Evolutionary conservation across 192 early-diverging fungal species (phyloP), one percentile per base, ranked within the genome.

Genomic region (Martensiomyces pterosporus): DNA sequence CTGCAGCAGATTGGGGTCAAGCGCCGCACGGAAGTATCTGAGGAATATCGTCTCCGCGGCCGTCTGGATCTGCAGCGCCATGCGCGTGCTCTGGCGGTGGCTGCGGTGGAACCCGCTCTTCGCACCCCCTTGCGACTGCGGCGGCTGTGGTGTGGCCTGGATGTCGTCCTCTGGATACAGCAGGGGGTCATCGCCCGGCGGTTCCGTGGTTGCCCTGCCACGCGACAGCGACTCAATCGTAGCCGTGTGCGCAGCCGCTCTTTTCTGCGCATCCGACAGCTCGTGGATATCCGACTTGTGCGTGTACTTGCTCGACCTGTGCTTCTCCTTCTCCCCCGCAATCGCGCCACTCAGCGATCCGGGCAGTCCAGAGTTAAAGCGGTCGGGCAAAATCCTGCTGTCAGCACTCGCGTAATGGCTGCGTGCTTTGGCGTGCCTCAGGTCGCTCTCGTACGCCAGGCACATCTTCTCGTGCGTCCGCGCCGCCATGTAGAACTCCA

Each of bases 401-500:
- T 61, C 69, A 24, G 21, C 19, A 29, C 53, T 57, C 24, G 55
- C 70, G 21, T 74, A 74, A 0, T 74, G 70, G 47, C 70, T 74
- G 23, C 63, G 70, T 0, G 70, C 62, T 48, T 74, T 74, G 42
- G 70, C 62, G 19, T 74, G 70, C 17, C 70, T 57, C 43, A 74
- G 46, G 49, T 74, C 70, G 51, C 63, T 66, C 4, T 74, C 72
- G 24, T 75, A 75, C 2, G 64, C 72, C 21, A 68, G 54, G 18
- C 73, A 76, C 73, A 76, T 76, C 24, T 65, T 65, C 47, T 76
- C 67, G 39, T 76, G 73, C 0, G 73, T 70, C 9, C 66, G 57
- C 17, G 67, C 73, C 0, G 73, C 73, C 65, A 76, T 69, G 32
- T 70, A 76, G n/a, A 76, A 70, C 62, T 76, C 73, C 4, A 76